Base-by-base conservation (phyloP, 2,329 filamentous ascomycete species). In the Cladosporium phlei region DNA sequence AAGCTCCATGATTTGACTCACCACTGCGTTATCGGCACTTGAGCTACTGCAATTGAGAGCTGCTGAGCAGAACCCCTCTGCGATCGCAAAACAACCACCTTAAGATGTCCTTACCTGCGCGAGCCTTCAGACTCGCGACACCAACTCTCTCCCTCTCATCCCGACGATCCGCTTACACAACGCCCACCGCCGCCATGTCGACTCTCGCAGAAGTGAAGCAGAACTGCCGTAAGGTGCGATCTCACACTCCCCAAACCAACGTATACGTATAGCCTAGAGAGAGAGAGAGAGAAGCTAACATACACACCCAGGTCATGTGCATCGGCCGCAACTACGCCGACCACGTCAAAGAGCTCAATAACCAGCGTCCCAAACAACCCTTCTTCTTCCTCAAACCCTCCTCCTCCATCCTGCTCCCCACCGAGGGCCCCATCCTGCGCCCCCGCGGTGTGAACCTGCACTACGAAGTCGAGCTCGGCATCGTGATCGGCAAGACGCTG, bases 311-410 rank as follows among this genome's bases (percentile, higher is more conserved):
- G 75, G 80, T 95, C 46, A 85, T 95, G 65, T 96, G 91, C 71
- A 94, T 97, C 64, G 88, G 89, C 58, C 81, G 93, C 60, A 95
- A 98, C 75, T 98, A 96, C 77, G 91, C 90, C 61, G 93, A 95
- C 68, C 93, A 98, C 71, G 85, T 97, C 64, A 80, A 85, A 54
- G 93, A 98, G 74, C 79, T 98, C 57, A 89, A 89, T 69, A 95
- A 85, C 69, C 76, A 78, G 51, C 82, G 82, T 55, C 93, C 93
- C 40, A 94, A 93, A 68, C 89, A 96, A 69, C 93, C 93, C 20
- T 97, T 98, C 73, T 98, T 96, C 82, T 98, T 98, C 78, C 80
- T 97, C 58, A 98, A 98, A 77, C 93, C 93, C 2, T 73, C 90
- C 0, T 88, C 86, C 30, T 87, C 89, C 3, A 87, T 98, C 58